Percentiles rank a stretch among this genome's conserved stretches.
phyloP scores from a whole-genome alignment of 2,329 filamentous ascomycete genomes.

The Zalaria sp. region DNA sequence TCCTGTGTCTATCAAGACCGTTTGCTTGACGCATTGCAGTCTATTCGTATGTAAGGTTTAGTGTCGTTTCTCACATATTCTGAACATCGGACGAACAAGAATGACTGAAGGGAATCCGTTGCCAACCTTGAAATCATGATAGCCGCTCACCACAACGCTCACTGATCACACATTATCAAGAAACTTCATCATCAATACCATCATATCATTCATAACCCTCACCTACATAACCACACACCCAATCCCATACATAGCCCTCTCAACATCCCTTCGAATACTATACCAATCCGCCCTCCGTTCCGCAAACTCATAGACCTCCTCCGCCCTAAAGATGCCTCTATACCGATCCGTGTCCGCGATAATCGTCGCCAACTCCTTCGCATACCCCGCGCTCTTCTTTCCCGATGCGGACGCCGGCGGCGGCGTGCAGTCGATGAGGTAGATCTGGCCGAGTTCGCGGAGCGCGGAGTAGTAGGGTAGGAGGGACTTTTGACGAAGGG shows the following conservation, averaged over 20 bases:
- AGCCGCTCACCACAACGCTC: no score
- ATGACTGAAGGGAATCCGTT: no score
- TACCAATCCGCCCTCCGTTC: slow-evolving; percentile 94
- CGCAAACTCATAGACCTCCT: slow-evolving; percentile 96
- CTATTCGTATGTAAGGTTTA: no score
- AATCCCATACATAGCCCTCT: slow-evolving; percentile 93
- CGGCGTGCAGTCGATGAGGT: slow-evolving; percentile 54
- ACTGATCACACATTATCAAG: background rate
- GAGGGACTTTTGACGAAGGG: slow-evolving; percentile 69
- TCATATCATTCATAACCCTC: no score
- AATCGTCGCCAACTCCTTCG: slow-evolving; percentile 87
- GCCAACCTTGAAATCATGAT: no score
- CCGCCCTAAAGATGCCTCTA: slow-evolving; percentile 79
- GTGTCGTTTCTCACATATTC: no score
- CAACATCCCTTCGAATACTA: slow-evolving; percentile 71
- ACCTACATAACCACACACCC: slow-evolving; percentile 70
- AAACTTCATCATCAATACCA: background rate
- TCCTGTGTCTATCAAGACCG: no score
- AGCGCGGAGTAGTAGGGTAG: slow-evolving; percentile 84
- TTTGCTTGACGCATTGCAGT: no score
- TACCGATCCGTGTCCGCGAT: slow-evolving; percentile 89
- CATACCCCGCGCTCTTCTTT: slow-evolving; percentile 48
- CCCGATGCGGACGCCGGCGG: slow-evolving; percentile 12
- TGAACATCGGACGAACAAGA: no score
- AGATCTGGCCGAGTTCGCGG: slow-evolving; percentile 87